These are phyloP conservation scores for Litsea cubeba DNA, from an alignment of 164 flowering plant species.

Conservation along the genomic window DNA sequence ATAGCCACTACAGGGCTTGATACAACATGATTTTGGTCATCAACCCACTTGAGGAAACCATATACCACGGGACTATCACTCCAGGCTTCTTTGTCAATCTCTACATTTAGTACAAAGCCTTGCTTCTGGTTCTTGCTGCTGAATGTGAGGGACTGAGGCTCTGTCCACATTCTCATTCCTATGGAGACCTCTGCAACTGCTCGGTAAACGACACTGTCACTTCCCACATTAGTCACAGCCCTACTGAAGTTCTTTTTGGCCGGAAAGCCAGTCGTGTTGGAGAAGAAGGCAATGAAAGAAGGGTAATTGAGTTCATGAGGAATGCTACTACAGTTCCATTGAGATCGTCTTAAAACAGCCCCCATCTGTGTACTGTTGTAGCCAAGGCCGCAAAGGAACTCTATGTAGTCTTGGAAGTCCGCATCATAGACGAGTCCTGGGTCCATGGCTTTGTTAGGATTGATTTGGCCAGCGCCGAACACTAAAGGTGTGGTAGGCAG, in stretches of 20 bases:
- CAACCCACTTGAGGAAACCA: slow-evolving; percentile 26
- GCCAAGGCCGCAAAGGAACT: slow-evolving; percentile 38
- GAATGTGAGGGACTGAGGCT: slow-evolving; percentile 15
- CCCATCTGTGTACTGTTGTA: slow-evolving; percentile 35
- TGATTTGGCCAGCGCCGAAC: slow-evolving; percentile 22
- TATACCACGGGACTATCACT: background rate
- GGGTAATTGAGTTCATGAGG: slow-evolving; percentile 19
- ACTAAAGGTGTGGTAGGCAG: slow-evolving; percentile 14
- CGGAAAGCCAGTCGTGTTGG: slow-evolving; percentile 16
- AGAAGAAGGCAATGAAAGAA: slow-evolving; percentile 20
- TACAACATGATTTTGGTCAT: slow-evolving; percentile 22
- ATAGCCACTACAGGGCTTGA: slow-evolving; percentile 28
- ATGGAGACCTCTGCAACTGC: slow-evolving; percentile 17
- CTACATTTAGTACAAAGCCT: slow-evolving; percentile 14
- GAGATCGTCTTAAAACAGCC: background rate
- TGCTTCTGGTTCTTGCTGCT: slow-evolving; percentile 3
- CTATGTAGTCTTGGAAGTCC: slow-evolving; percentile 27
- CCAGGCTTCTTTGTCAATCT: slow-evolving; percentile 13
- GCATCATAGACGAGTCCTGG: slow-evolving; percentile 41
- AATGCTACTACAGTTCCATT: background rate
- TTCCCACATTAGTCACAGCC: slow-evolving; percentile 25
- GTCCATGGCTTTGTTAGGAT: slow-evolving; percentile 21
- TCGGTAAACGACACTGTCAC: slow-evolving; percentile 8
- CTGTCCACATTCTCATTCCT: slow-evolving; percentile 25
- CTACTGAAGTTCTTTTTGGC: slow-evolving; percentile 20